Base-by-base conservation (phyloP, 2,329 filamentous ascomycete species). In the Colletotrichum siamense region DNA sequence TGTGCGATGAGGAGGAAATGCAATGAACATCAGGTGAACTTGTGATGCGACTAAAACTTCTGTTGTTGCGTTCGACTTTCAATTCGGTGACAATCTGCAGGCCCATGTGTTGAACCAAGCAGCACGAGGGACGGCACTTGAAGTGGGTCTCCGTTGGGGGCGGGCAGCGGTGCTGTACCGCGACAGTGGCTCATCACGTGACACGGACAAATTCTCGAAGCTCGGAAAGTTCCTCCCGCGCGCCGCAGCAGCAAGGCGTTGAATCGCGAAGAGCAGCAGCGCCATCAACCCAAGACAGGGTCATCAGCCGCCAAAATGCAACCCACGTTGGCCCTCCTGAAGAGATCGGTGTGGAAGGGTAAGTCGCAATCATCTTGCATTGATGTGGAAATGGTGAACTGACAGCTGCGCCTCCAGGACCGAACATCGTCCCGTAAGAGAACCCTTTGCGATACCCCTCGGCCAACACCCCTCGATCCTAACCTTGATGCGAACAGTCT, bases 301-400 rank as follows among this genome's bases (percentile, higher is more conserved):
- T 36, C 65, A 69, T 22, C 64, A 61, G 22, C 24, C 36, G 75
- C 71, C 57, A 87, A 80, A 82, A 96, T 96, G 94, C 90, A 93
- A 84, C 90, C 93, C 78, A 95, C 94, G 80, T 89, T 92, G 82
- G 89, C 88, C 81, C 89, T 95, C 22, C 83, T 94, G 49, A 93
- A 92, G 87, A 93, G 95, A 80, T 97, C 95, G 66, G 93, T 96
- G 82, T 98, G 95, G 95, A 98, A 98, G 90, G 95, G 95, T 96
- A 86, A 79, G 86, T 75, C 1, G n/a, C 26, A 13, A n/a, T n/a
- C 12, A 18, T 16, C 44, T 30, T 24, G 32, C 22, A 24, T 61
- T 26, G 26, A 16, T 12, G 18, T 26, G 30, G 30, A 44, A 67
- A 16, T 26, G 18, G 26, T 57, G n/a, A 61, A 34, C 57, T 67